Conservation (phyloP, 768 basidiomycete genomes). For the Terana coerulea region DNA sequence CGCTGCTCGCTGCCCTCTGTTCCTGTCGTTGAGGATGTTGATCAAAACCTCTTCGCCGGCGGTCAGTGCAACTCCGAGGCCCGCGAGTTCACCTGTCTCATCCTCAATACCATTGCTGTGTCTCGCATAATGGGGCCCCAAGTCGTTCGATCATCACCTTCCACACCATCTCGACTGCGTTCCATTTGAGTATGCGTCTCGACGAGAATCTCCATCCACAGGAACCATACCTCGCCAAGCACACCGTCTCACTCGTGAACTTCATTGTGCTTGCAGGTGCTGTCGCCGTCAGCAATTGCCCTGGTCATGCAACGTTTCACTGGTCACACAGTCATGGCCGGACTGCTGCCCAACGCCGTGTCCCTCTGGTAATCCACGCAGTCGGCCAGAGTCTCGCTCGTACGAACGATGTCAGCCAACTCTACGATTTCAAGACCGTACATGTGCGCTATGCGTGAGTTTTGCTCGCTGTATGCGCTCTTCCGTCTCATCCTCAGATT, state of each 20-base stretch:
- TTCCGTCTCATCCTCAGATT: not conserved
- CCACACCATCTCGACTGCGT: constrained; percentile 36
- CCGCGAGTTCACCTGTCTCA: constrained; percentile 20
- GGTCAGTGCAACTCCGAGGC: constrained; percentile 27
- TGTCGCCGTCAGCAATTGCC: constrained; percentile 38
- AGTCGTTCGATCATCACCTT: constrained; percentile 43
- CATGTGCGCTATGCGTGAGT: constrained; percentile 17
- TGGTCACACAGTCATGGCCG: constrained; percentile 4
- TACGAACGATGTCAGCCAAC: constrained; percentile 19
- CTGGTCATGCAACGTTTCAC: constrained; percentile 37
- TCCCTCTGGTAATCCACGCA: constrained; percentile 21
- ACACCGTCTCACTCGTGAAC: too few relatives aligned
- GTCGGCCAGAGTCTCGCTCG: constrained; percentile 22
- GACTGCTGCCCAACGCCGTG: constrained; percentile 15
- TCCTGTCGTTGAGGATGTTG: constrained; percentile 26
- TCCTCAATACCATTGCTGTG: constrained; percentile 19
- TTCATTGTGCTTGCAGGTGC: constrained; percentile 48
- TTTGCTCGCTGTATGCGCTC: not conserved
- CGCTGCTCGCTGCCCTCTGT: constrained; percentile 27
- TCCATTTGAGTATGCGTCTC: constrained; percentile 39
- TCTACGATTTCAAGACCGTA: constrained; percentile 20
- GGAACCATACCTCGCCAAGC: constrained; percentile 30
- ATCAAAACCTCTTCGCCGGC: constrained; percentile 23
- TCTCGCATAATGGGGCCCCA: constrained; percentile 2
- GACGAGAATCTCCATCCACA: constrained; percentile 30